Evolutionary conservation across 176 grass and related monocot species (phyloP).

Genomic region (Carex parvula): DNA sequence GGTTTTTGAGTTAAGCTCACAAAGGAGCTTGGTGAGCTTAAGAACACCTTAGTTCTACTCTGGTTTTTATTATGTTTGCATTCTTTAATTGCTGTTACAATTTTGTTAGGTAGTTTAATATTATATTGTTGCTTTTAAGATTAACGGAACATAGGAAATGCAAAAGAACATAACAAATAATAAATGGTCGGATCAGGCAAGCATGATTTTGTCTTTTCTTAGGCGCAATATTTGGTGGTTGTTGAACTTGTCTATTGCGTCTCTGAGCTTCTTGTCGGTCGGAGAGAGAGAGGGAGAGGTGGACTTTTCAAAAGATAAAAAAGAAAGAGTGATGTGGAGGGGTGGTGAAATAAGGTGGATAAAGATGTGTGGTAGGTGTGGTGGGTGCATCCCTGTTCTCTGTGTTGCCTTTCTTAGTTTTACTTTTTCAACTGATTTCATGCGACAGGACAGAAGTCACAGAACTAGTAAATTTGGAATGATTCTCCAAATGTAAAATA

Average conservation of each 20-base stretch:
- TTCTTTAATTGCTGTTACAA: not conserved
- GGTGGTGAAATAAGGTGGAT: not conserved
- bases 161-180: not conserved
- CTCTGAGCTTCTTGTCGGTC: too few relatives aligned
- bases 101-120: not conserved
- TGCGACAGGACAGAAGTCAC: too few relatives aligned
- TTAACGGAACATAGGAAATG: not conserved
- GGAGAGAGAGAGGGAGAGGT: not conserved
- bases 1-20: too few relatives aligned
- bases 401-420: not conserved
- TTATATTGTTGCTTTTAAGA: not conserved
- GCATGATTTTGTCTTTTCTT: not conserved
- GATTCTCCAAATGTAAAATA: too few relatives aligned
- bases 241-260: too few relatives aligned
- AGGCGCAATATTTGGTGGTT: too few relatives aligned
- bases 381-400: not conserved
- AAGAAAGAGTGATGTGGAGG: not conserved
- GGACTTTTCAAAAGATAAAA: not conserved
- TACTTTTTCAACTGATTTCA: not conserved
- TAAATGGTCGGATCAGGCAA: not conserved
- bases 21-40: too few relatives aligned
- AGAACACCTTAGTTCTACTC: too few relatives aligned
- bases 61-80: not conserved
- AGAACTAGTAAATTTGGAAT: too few relatives aligned
- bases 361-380: slow-evolving; percentile 5